phyloP scores from a whole-genome alignment of 2,329 filamentous ascomycete genomes.

The Colletotrichum salicis region DNA sequence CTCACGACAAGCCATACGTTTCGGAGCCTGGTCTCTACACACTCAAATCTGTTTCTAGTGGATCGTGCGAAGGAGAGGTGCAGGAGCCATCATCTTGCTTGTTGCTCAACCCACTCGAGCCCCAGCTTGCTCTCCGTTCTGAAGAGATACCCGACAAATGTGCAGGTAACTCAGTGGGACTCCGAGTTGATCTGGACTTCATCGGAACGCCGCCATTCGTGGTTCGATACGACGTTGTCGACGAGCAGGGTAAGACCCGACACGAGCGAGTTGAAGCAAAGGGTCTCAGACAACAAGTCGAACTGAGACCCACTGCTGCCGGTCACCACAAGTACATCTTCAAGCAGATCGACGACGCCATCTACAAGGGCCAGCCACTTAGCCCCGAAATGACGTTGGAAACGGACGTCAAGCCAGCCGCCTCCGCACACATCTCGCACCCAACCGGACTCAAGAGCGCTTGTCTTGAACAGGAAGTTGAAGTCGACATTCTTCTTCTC shows the following conservation, averaged over 20 bases:
- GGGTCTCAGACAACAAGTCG: conserved; percentile 84
- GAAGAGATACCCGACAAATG: conserved; percentile 95
- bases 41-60: conserved; percentile 80
- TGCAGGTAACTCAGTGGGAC: conserved; percentile 90
- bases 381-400: conserved; percentile 73
- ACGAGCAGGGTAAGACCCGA: conserved; percentile 64
- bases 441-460: conserved; percentile 68
- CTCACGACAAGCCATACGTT: conserved; percentile 73
- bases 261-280: conserved; percentile 55
- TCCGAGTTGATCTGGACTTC: conserved; percentile 88
- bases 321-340: conserved; percentile 91
- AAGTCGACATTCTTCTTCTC: conserved; percentile 77
- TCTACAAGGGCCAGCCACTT: conserved; percentile 77
- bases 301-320: conserved; percentile 82
- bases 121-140: conserved; percentile 76
- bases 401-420: conserved; percentile 93
- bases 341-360: conserved; percentile 79
- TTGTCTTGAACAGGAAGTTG: conserved; percentile 85
- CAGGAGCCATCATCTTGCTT: conserved; percentile 95
- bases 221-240: conserved; percentile 80
- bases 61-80: conserved; percentile 87
- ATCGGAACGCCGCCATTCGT: conserved; percentile 92
- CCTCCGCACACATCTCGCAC: conserved; percentile 77
- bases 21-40: conserved; percentile 87
- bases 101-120: conserved; percentile 89